Evolutionary conservation across 1,284 basidiomycete genomes (phyloP), one percentile per base, ranked within the genome.

Genomic region (Moesziomyces sp.): DNA sequence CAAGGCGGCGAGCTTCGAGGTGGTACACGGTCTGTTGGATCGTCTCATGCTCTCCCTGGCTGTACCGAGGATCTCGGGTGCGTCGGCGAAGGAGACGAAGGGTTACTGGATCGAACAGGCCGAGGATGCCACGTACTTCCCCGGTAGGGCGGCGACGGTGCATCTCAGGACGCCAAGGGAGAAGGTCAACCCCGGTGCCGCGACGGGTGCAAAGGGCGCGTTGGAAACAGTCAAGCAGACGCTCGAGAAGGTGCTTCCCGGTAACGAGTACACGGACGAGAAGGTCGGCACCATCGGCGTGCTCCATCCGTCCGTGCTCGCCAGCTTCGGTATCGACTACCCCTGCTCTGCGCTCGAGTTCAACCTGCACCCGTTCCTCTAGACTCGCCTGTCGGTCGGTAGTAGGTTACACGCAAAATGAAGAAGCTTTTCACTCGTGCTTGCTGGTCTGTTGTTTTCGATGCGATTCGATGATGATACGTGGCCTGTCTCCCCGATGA

Each of bases 261-360:
- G 8, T 9, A 23, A 44, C 10, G 18, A 21, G 19, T 23, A 61
- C 44, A 14, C 38, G 30, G 60, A 55, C 52, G n/a, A 57, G 19
- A 44, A 54, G 8, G 56, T 81, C 2, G 79, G 79, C 10, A 18
- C 56, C 8, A 62, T 81, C n/a, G 79, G 79, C 6, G 79, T 81
- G 0, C 46, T 83, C 14, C 82, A 83, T 53, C 82, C 82, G 10
- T 62, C 77, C 8, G 82, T 83, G 44, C 54, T 83, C 16, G 51
- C 58, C 5, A 75, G 74, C 52, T 83, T 80, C 48, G 58, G 64
- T 40, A 73, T 99, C 74, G 89, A 89, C 49, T 95, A 93, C 86
- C 97, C 96, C n/a, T 97, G 94, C 85, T 97, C 94, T 18, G 91
- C 91, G 11, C 86, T 99, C 64, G 97, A 99, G 88, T 93, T 99